phyloP scores from a whole-genome alignment of 108 stramenopile species.

The Skeletonema costatum region DNA sequence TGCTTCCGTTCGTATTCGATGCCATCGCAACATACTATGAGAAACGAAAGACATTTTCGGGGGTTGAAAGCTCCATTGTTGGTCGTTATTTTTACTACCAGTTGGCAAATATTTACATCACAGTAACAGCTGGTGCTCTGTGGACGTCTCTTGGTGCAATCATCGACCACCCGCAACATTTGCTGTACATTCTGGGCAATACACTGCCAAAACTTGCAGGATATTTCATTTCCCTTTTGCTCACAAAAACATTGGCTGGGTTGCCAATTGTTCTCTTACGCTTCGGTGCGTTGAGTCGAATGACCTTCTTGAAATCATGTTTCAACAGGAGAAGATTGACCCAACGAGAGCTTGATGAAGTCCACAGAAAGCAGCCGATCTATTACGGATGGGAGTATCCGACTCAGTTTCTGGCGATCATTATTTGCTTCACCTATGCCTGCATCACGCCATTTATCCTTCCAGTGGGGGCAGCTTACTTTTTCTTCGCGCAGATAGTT shows the following conservation, averaged over 20 bases:
- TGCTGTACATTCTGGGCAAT: slow-evolving; percentile 46
- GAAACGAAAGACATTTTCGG: slow-evolving; percentile 56
- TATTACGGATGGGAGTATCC: slow-evolving; percentile 64
- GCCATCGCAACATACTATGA: slow-evolving; percentile 51
- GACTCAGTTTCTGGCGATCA: slow-evolving; percentile 57
- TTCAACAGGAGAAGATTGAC: slow-evolving; percentile 55
- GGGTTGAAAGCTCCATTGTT: slow-evolving; percentile 53
- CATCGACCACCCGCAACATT: slow-evolving; percentile 46
- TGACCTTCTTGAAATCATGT: slow-evolving; percentile 46
- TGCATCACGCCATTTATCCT: slow-evolving; percentile 60
- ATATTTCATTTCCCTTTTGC: slow-evolving; percentile 56
- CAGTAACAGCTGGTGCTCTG: slow-evolving; percentile 60
- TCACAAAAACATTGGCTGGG: slow-evolving; percentile 64
- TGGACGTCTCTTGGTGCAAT: slow-evolving; percentile 50
- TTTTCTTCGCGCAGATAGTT: slow-evolving; percentile 52
- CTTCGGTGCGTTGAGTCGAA: slow-evolving; percentile 48
- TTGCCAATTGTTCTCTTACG: slow-evolving; percentile 60
- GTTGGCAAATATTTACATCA: slow-evolving; percentile 64
- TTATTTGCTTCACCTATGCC: slow-evolving; percentile 64
- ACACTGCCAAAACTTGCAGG: slow-evolving; percentile 52
- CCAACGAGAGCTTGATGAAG: slow-evolving; percentile 51
- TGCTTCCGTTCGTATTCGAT: slow-evolving; percentile 59
- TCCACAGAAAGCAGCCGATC: slow-evolving; percentile 52
- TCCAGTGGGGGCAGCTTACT: slow-evolving; percentile 53
- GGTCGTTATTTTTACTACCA: slow-evolving; percentile 49